Base-by-base conservation (phyloP, 768 basidiomycete genomes). In the Agaricus sinodeliciosus region DNA sequence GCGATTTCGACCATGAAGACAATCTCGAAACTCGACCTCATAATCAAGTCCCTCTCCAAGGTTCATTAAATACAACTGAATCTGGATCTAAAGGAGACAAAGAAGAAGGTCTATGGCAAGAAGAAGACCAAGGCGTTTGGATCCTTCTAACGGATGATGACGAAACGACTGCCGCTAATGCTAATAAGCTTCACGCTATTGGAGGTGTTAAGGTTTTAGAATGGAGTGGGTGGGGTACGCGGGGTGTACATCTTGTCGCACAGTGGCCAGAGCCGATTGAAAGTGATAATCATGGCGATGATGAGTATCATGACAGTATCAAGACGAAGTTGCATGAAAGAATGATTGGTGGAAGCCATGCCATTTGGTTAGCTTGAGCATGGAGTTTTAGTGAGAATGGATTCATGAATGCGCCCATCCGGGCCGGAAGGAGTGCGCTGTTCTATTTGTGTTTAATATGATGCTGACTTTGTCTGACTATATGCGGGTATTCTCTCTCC, bases 91-190 rank as follows among this genome's bases (percentile, higher is more conserved):
- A 11, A 3, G 5, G 34, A 18, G 18, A 3, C 39, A 19, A 41
- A 5, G 31, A 37, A 9, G 28, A n/a, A 27, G 22, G 12, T 4
- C 36, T 18, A 15, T 47, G 50, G 52, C 36, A 50, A 15, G 50
- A 48, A 25, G 26, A 35, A 15, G 41, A 37, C 16, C 45, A 51
- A 13, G 72, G 67, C 0, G 60, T 75, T 9, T 80, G 76, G 76
- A 71, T 80, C 13, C 49, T 77, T 0, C 64, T 80, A 0, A 79
- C 78, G 7, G 77, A 80, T 56, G 78, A 79, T 50, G 69, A 73
- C 43, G 70, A 74, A 43, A 55, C 59, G 12, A 62, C 64, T 2
- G 63, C 61, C 51, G 45, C 45, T 9, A 13, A 37, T 6, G 27
- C 52, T 44, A 27, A 42, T 43, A 58, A 49, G 27, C 49, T 12